These are phyloP conservation scores for Lithohypha guttulata DNA, from an alignment of 2,329 filamentous ascomycete species.

Conservation along the genomic window DNA sequence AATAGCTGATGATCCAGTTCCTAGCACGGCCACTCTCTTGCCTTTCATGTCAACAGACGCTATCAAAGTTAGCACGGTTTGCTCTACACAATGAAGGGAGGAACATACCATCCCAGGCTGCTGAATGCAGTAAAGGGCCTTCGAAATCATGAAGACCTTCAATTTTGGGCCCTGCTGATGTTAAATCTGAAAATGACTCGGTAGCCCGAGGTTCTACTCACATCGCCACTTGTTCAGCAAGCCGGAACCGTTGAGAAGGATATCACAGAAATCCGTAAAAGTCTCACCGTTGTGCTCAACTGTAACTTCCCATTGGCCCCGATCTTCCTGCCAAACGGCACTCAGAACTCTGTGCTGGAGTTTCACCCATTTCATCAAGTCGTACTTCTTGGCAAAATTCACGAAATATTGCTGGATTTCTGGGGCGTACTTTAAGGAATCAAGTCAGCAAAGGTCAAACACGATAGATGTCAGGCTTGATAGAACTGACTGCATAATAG, in stretches of 20 bases:
- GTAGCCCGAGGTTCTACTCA: not conserved
- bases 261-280: no score
- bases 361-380: slow-evolving; percentile 18
- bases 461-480: slow-evolving; percentile 6
- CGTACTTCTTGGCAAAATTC: slow-evolving; percentile 16
- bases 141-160: slow-evolving; percentile 26
- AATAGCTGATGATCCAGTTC: slow-evolving; percentile 22
- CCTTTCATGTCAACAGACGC: slow-evolving; percentile 18
- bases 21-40: slow-evolving; percentile 22
- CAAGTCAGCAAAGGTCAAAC: slow-evolving; percentile 7
- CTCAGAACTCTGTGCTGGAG: not conserved
- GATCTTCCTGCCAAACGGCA: not conserved
- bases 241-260: no score
- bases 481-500: not conserved
- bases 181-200: not conserved
- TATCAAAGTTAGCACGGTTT: no score
- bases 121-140: slow-evolving; percentile 27
- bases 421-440: slow-evolving; percentile 14
- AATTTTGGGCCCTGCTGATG: slow-evolving; percentile 26
- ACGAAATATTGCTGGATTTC: slow-evolving; percentile 23
- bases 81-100: no score
- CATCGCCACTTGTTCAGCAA: slow-evolving; percentile 16
- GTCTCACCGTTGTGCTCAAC: no score
- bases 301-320: slow-evolving; percentile 10
- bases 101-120: slow-evolving; percentile 26